These are phyloP conservation scores for Paxillus ammoniavirescens DNA, from an alignment of 768 basidiomycete species.

Conservation along the genomic window DNA sequence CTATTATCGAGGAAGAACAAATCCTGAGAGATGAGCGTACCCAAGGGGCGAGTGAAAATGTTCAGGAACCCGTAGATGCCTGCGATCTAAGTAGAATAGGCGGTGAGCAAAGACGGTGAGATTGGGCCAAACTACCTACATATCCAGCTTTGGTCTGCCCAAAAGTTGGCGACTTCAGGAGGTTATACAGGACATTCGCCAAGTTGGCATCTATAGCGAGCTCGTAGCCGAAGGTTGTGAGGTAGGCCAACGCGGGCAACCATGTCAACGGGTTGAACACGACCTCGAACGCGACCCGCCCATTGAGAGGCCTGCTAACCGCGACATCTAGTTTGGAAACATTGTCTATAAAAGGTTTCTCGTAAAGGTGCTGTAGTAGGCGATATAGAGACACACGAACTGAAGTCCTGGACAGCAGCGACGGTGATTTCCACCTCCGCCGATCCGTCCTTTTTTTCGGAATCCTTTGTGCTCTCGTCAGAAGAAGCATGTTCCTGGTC, in stretches of 20 bases:
- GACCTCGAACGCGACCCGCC: constrained; percentile 30
- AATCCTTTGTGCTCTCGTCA: constrained; percentile 20
- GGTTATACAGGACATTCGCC: constrained; percentile 41
- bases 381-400: constrained; percentile 1
- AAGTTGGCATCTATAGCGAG: constrained; percentile 55
- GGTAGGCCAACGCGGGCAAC: constrained; percentile 53
- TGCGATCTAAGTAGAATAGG: constrained; percentile 18
- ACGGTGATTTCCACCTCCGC: constrained; percentile 20
- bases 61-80: constrained; percentile 47
- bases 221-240: constrained; percentile 58
- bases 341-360: constrained; percentile 11
- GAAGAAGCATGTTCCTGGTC: constrained; percentile 18
- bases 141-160: constrained; percentile 55
- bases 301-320: constrained; percentile 44
- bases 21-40: constrained; percentile 2
- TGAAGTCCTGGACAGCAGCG: not conserved
- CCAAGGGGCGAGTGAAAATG: constrained; percentile 47
- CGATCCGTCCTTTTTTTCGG: constrained; percentile 28
- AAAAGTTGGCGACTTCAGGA: constrained; percentile 39
- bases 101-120: constrained; percentile 2
- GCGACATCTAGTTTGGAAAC: constrained; percentile 41
- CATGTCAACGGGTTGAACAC: constrained; percentile 47
- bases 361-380: not conserved
- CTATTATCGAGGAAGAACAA: not conserved
- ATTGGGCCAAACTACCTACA: constrained; percentile 32